Evolutionary conservation across 2,329 filamentous ascomycete species (phyloP).

Genomic region (Paracoccidioides brasiliensis): DNA sequence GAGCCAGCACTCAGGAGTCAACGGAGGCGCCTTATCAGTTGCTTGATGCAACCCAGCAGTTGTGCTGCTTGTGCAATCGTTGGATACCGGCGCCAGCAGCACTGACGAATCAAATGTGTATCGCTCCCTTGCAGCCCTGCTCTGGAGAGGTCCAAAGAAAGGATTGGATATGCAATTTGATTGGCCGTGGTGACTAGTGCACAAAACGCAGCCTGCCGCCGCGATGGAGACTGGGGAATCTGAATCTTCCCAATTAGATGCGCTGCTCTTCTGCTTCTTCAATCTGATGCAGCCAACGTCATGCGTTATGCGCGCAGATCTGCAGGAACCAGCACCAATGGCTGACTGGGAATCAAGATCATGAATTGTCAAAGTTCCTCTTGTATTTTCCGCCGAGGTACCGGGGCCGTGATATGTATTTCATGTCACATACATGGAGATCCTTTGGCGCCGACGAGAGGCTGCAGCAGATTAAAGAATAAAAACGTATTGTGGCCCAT

Average conservation of each 20-base stretch:
- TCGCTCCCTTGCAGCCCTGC: background rate
- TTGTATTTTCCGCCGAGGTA: background rate
- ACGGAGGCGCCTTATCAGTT: too few species aligned
- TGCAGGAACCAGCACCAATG: background rate
- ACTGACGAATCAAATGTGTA: background rate
- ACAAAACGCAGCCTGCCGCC: background rate
- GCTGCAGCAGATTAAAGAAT: background rate
- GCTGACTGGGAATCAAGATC: background rate
- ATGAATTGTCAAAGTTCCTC: too few species aligned
- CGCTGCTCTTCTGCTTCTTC: too few species aligned
- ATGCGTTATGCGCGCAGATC: background rate
- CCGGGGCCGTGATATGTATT: too few species aligned
- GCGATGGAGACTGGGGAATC: background rate
- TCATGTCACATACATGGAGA: too few species aligned
- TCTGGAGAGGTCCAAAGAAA: background rate
- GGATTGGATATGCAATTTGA: background rate
- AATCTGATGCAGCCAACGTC: background rate
- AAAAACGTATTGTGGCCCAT: background rate
- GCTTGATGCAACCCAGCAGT: too few species aligned
- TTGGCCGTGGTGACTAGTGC: background rate
- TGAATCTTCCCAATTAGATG: background rate
- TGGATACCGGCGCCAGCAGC: background rate
- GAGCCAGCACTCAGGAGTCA: too few species aligned
- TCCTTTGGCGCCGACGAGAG: background rate
- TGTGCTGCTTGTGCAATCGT: background rate